Percentiles rank a stretch among this genome's conserved stretches.
Conservation (phyloP, 2,329 filamentous ascomycete species). For the Exophiala bonariae region DNA sequence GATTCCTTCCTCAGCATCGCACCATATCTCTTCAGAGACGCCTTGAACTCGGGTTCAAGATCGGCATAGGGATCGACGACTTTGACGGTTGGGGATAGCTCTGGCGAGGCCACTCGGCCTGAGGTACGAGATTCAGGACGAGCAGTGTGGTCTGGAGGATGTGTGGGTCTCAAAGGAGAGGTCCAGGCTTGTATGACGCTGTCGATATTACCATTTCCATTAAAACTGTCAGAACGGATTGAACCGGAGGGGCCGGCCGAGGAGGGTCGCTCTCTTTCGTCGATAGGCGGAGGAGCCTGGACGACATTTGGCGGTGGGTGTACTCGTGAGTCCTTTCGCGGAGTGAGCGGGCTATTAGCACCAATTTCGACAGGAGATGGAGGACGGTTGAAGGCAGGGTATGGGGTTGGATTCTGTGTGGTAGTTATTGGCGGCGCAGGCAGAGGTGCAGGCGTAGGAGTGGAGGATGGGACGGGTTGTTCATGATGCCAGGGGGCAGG, state of each 20-base stretch:
- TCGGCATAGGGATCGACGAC: slow-evolving; percentile 51
- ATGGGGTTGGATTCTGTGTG: no score
- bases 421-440: slow-evolving; percentile 7
- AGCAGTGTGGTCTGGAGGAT: not conserved
- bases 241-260: slow-evolving; percentile 8
- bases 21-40: slow-evolving; percentile 56
- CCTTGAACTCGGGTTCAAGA: slow-evolving; percentile 58
- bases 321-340: slow-evolving; percentile 3
- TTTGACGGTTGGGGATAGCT: slow-evolving; percentile 12
- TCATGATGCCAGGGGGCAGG: no score
- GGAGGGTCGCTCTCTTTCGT: slow-evolving; percentile 7
- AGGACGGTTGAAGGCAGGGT: not conserved
- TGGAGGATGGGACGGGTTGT: slow-evolving; percentile 1
- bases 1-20: slow-evolving; percentile 56
- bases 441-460: not conserved
- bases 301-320: slow-evolving; percentile 1
- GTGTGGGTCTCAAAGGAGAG: slow-evolving; percentile 30
- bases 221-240: slow-evolving; percentile 8
- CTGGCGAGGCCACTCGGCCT: slow-evolving; percentile 1
- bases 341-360: slow-evolving; percentile 17
- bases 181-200: slow-evolving; percentile 46
- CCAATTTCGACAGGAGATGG: slow-evolving; percentile 17
- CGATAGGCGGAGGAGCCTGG: slow-evolving; percentile 1
- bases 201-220: slow-evolving; percentile 40
- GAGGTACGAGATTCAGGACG: slow-evolving; percentile 14